phyloP scores from a whole-genome alignment of 2,329 filamentous ascomycete species.

The Thelonectria blattea region DNA sequence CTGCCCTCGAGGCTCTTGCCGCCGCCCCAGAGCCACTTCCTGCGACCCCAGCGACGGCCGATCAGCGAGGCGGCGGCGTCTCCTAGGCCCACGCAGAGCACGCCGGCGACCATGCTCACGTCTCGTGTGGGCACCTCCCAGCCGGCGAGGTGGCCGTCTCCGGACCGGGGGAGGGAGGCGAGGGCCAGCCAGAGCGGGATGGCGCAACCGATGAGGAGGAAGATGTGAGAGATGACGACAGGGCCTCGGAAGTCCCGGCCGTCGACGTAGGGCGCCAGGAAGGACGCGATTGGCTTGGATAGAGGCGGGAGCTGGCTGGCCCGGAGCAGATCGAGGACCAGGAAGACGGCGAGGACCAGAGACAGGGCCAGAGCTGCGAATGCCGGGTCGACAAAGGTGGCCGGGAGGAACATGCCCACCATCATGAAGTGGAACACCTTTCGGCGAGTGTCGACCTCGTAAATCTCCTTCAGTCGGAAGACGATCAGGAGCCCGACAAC shows the following conservation, averaged over 20 bases:
- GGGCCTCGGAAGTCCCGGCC: conserved; percentile 91
- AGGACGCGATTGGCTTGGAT: conserved; percentile 82
- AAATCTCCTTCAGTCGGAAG: conserved; percentile 74
- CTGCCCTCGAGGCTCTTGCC: conserved; percentile 94
- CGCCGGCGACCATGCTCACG: conserved; percentile 87
- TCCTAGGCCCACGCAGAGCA: conserved; percentile 93
- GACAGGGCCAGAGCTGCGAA: conserved; percentile 82
- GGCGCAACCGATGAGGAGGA: conserved; percentile 91
- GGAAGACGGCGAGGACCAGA: conserved; percentile 81
- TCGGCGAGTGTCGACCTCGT: conserved; percentile 92
- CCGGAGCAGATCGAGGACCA: conserved; percentile 86
- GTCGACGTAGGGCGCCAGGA: conserved; percentile 93
- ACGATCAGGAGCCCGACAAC: conserved; percentile 75
- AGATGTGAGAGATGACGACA: conserved; percentile 95
- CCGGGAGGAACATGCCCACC: conserved; percentile 92
- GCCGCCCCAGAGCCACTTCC: conserved; percentile 96
- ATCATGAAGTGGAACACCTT: conserved; percentile 99
- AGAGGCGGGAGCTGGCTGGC: conserved; percentile 91
- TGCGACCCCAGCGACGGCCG: conserved; percentile 81
- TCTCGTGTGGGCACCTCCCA: conserved; percentile 81
- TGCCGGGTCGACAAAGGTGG: conserved; percentile 83
- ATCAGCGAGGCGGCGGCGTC: conserved; percentile 93
- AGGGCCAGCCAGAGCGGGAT: conserved; percentile 92
- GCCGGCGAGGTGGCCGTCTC: conserved; percentile 62
- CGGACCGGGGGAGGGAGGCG: conserved; percentile 68